Conservation (phyloP, 352 stramenopile genomes). For the Globisporangium splendens region DNA sequence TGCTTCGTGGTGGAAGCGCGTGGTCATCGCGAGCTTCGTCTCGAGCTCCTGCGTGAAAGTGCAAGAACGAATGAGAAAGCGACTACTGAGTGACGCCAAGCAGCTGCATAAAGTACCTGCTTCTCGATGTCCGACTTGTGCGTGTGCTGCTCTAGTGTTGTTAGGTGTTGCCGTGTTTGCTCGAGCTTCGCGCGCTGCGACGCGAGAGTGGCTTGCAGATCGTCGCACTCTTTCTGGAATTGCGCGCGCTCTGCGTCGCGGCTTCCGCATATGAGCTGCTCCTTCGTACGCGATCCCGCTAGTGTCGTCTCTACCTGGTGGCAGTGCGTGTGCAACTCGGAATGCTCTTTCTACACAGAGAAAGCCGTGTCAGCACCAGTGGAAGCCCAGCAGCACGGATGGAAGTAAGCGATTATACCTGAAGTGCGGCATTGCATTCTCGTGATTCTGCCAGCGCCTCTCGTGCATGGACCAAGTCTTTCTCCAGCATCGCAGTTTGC, state of each 20-base stretch:
- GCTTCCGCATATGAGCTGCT: conserved; percentile 20
- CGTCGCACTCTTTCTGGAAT: no score
- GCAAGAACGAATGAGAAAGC: neutral
- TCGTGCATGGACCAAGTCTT: conserved; percentile 20
- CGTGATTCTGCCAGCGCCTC: conserved; percentile 14
- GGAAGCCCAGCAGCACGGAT: conserved; percentile 6
- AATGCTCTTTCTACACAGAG: conserved; percentile 12
- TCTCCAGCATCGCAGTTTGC: conserved; percentile 22
- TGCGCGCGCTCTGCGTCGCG: conserved; percentile 21
- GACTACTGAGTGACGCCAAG: neutral
- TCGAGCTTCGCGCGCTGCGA: conserved; percentile 18
- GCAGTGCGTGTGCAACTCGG: conserved; percentile 14
- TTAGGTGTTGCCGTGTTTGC: neutral
- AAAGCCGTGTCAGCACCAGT: neutral
- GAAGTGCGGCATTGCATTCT: conserved; percentile 6
- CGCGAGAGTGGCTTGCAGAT: conserved; percentile 13
- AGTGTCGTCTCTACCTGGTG: conserved; percentile 22
- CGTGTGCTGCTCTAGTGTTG: conserved; percentile 2
- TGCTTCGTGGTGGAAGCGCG: conserved; percentile 3
- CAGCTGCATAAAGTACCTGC: conserved; percentile 7
- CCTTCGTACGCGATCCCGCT: conserved; percentile 21
- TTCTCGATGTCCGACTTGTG: conserved; percentile 4
- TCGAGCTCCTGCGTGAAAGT: conserved; percentile 3
- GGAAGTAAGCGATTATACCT: conserved; percentile 16
- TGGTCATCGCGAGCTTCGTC: conserved; percentile 11